Percentiles rank a stretch among this genome's conserved stretches.
Conservation (phyloP, 345 rosid species). For the Diplotaxis tenuifolia region DNA sequence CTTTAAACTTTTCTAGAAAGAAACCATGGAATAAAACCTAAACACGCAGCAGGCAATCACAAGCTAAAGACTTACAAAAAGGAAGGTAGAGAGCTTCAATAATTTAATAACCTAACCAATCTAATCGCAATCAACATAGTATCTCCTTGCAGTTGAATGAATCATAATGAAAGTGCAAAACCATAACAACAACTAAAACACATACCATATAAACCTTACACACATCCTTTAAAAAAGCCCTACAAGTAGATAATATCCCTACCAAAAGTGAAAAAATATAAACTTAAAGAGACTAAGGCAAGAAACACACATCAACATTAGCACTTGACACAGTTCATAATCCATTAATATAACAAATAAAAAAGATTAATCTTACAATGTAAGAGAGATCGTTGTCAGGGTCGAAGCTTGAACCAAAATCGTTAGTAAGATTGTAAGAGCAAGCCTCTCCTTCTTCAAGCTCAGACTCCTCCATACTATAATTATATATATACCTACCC, state of each 20-base stretch:
- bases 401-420: background rate
- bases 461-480: background rate
- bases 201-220: background rate
- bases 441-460: constrained; percentile 3
- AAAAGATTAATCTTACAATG: background rate
- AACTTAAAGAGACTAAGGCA: background rate
- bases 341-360: background rate
- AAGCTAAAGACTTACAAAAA: background rate
- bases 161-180: background rate
- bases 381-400: background rate
- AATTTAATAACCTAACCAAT: background rate
- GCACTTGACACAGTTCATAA: background rate
- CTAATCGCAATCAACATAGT: background rate
- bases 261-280: background rate
- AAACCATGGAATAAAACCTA: background rate
- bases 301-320: background rate
- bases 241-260: background rate
- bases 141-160: background rate
- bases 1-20: background rate
- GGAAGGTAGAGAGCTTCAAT: background rate
- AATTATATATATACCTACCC: background rate
- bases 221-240: background rate
- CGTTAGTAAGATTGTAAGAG: background rate
- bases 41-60: background rate
- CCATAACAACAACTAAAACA: background rate